Base-by-base conservation (phyloP, 139 green algal genomes). In the Pseudopediastrum boryanum region DNA sequence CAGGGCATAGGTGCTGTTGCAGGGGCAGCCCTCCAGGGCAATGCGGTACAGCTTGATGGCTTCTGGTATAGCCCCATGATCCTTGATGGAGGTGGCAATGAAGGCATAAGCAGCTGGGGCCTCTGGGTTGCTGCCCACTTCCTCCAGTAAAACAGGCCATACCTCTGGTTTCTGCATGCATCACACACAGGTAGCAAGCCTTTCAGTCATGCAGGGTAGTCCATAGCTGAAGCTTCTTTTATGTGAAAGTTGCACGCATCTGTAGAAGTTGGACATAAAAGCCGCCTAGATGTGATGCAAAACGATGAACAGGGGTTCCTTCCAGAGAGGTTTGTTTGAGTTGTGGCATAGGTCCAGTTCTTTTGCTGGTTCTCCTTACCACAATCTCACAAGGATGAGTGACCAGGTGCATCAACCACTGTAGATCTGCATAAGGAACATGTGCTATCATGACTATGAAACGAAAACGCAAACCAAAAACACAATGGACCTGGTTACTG, bases 71-170 rank as follows among this genome's bases (percentile, higher is more conserved):
- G 85, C 85, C 2, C 91, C 86, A 46, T 85, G 59, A 27, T 92
- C 85, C 74, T 90, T 90, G 33, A 92, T 72, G 36, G 54, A 71
- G 5, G 71, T 87, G 5, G 89, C 89, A 16, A 94, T n/a, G 69
- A 94, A 95, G 0, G 86, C 86, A 16, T 90, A 78, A 4, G 90
- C 90, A 10, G 86, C 75, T 1, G 78, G 71, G 21, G n/a, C 73
- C n/a, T 59, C 66, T 31, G 44, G 13, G 3, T 63, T 27, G 19
- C 19, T 59, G 23, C 27, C 48, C 38, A 86, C n/a, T 43, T 87
- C 73, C 56, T 41, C 35, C 65, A 87, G 33, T 27, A 84, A 48
- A 12, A 54, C 64, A 3, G n/a, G 29, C 76, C 81, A 63, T 38
- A 54, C 56, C 23, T 29, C 41, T 9, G 41, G 58, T 12, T 13